These are phyloP conservation scores for Reutealis trisperma DNA, from an alignment of 345 rosid genomes.

Conservation along the genomic window DNA sequence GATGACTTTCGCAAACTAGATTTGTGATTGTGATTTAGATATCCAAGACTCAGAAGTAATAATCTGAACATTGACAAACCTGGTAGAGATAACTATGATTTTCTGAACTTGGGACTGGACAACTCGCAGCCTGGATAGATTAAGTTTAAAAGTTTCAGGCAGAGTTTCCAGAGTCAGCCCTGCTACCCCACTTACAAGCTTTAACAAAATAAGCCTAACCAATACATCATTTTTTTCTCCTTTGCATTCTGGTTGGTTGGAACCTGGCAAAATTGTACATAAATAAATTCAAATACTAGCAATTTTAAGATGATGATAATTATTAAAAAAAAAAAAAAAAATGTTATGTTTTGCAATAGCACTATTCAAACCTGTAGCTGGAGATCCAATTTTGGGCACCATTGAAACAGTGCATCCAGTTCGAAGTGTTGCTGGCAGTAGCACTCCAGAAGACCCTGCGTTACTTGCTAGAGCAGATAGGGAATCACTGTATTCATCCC, in stretches of 20 bases:
- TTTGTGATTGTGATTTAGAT: too few relatives aligned
- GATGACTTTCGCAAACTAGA: too few relatives aligned
- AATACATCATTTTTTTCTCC: constrained; percentile 12
- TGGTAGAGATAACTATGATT: constrained; percentile 9
- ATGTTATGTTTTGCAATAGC: background rate
- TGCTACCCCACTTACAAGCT: constrained; percentile 10
- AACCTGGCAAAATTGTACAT: background rate
- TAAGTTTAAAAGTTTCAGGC: constrained; percentile 16
- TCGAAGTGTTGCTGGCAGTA: constrained; percentile 11
- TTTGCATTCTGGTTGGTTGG: constrained; percentile 5
- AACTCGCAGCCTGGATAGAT: constrained; percentile 9
- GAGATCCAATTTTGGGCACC: background rate
- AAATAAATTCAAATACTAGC: background rate
- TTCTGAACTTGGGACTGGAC: constrained; percentile 24
- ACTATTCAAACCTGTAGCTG: constrained; percentile 13
- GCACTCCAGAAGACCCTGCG: background rate
- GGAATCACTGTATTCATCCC: constrained; percentile 12
- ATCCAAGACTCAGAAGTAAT: background rate
- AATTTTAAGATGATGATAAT: background rate
- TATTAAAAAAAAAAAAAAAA: background rate
- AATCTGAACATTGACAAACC: background rate
- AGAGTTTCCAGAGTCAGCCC: constrained; percentile 14
- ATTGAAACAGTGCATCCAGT: constrained; percentile 9
- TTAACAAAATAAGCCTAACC: constrained; percentile 16
- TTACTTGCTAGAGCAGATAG: constrained; percentile 9